These are phyloP conservation scores for Backusella morwellensis DNA, from an alignment of 192 early-diverging fungal species.

Conservation along the genomic window DNA sequence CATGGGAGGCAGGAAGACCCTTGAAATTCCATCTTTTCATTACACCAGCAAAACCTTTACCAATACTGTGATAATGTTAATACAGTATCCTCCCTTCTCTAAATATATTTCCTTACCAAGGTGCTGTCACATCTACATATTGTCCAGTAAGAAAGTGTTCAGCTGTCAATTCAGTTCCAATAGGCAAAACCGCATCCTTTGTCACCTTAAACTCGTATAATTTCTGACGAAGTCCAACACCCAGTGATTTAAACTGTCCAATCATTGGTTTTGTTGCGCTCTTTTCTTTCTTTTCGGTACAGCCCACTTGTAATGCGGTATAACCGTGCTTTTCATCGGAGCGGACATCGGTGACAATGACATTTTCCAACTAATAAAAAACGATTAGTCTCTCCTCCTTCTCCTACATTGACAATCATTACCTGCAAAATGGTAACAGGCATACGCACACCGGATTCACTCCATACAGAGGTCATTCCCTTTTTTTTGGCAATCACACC, in stretches of 20 bases:
- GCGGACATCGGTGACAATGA: constrained; percentile 63
- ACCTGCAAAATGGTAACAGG: constrained; percentile 91
- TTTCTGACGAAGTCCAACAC: constrained; percentile 75
- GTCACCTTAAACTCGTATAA: constrained; percentile 83
- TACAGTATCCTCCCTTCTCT: neutral
- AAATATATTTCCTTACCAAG: constrained; percentile 50
- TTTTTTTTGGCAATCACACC: constrained; percentile 88
- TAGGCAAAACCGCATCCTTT: constrained; percentile 79
- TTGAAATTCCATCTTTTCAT: constrained; percentile 97
- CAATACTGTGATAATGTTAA: constrained; percentile 51
- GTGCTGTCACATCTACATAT: constrained; percentile 88
- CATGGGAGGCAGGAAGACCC: constrained; percentile 92
- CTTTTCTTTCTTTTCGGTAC: constrained; percentile 55
- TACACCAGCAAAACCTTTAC: constrained; percentile 94
- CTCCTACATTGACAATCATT: neutral
- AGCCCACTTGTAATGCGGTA: constrained; percentile 68
- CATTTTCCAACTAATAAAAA: constrained; percentile 58
- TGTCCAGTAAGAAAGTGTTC: constrained; percentile 95
- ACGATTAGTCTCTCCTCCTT: too few relatives aligned
- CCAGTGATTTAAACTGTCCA: constrained; percentile 71
- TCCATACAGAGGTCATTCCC: constrained; percentile 96
- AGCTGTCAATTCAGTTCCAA: constrained; percentile 74
- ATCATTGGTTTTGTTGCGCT: constrained; percentile 68
- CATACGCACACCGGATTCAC: constrained; percentile 88
- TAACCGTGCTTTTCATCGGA: constrained; percentile 52